These are phyloP conservation scores for Talaromyces wortmannii DNA, from an alignment of 495 filamentous ascomycete species.

Conservation along the genomic window DNA sequence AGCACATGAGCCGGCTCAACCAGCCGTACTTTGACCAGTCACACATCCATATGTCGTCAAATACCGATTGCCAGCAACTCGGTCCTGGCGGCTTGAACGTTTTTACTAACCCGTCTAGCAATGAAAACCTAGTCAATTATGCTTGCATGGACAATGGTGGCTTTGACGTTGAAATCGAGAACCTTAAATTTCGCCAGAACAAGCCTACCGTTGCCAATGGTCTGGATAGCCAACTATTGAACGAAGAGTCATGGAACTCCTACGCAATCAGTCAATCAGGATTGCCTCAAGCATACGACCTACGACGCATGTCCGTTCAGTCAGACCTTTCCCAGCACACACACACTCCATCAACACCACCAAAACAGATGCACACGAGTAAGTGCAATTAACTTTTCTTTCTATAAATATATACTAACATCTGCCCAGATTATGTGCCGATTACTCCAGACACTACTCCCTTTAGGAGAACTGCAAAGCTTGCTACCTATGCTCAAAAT, in stretches of 20 bases:
- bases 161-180: constrained; percentile 8
- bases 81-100: constrained; percentile 31
- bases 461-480: constrained; percentile 32
- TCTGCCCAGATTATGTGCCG: constrained; percentile 31
- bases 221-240: constrained; percentile 8
- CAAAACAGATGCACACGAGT: constrained; percentile 47
- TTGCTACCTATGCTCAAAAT: constrained; percentile 27
- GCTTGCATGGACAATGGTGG: constrained; percentile 12
- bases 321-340: constrained; percentile 24
- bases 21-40: constrained; percentile 18
- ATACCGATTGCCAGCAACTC: constrained; percentile 22
- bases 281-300: constrained; percentile 7
- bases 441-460: constrained; percentile 44
- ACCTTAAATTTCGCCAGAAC: constrained; percentile 10
- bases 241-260: constrained; percentile 21
- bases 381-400: constrained; percentile 15
- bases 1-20: constrained; percentile 54
- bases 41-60: constrained; percentile 13
- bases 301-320: constrained; percentile 32
- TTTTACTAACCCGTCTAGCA: constrained; percentile 11
- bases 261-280: constrained; percentile 7
- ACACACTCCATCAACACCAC: constrained; percentile 52
- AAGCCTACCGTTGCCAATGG: constrained; percentile 10
- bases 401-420: constrained; percentile 7
- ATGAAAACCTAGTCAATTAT: constrained; percentile 12